These are phyloP conservation scores for Colletotrichum godetiae DNA, from an alignment of 2,329 filamentous ascomycete species.

Conservation along the genomic window DNA sequence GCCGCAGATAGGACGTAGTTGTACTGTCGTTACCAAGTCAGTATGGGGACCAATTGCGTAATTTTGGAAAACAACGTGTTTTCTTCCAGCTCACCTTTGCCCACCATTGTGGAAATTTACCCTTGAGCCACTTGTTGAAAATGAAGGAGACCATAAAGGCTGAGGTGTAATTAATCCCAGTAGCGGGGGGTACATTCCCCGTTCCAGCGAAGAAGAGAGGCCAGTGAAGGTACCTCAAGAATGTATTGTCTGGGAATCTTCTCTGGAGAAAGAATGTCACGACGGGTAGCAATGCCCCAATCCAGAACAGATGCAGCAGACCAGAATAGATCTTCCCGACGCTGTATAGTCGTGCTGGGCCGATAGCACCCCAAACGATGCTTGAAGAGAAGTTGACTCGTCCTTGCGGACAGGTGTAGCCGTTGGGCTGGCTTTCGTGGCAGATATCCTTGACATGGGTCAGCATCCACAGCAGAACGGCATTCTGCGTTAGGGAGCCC, in stretches of 20 bases:
- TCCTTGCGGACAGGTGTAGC: slow-evolving; percentile 61
- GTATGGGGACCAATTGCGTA: background rate
- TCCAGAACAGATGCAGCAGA: slow-evolving; percentile 63
- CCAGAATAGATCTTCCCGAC: slow-evolving; percentile 57
- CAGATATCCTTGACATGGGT: slow-evolving; percentile 54
- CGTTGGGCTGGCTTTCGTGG: slow-evolving; percentile 50
- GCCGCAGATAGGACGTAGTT: slow-evolving; percentile 56
- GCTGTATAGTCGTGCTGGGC: slow-evolving; percentile 59
- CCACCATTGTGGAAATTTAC: slow-evolving; percentile 27
- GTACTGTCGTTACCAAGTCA: slow-evolving; percentile 31
- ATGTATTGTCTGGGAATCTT: slow-evolving; percentile 7
- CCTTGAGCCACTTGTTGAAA: slow-evolving; percentile 33
- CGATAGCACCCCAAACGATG: slow-evolving; percentile 63
- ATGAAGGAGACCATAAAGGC: slow-evolving; percentile 22
- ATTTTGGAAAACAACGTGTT: background rate
- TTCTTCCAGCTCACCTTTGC: slow-evolving; percentile 13
- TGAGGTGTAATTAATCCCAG: slow-evolving; percentile 28
- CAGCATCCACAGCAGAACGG: slow-evolving; percentile 46
- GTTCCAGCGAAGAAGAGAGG: slow-evolving; percentile 29
- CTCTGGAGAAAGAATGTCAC: slow-evolving; percentile 30
- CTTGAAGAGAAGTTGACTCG: slow-evolving; percentile 60
- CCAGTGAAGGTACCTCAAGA: slow-evolving; percentile 24
- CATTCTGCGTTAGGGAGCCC: slow-evolving; percentile 55
- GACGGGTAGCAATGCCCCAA: slow-evolving; percentile 43
- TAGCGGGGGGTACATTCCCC: slow-evolving; percentile 28